Base-by-base conservation (phyloP, 345 rosid genomes). In the Acer negundo region DNA sequence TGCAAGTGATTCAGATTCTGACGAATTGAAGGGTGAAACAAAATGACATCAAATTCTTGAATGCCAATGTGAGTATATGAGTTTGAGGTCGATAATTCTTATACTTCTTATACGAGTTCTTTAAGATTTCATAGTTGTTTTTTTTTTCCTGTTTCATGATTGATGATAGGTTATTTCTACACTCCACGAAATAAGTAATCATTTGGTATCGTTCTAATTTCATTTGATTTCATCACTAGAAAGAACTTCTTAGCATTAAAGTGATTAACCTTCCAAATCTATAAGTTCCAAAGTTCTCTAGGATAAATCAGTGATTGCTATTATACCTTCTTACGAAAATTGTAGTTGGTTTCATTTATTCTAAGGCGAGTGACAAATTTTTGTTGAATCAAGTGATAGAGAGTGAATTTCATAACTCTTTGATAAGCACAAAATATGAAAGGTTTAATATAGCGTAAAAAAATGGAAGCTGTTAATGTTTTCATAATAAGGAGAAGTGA, bases 1-100 rank as follows among this genome's bases (percentile, higher is more conserved):
- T 83, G 91, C 87, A 58, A 92, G 93, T 46, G 98, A 91, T 77
- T 91, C 96, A 1, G 95, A 87, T 74, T 92, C 97, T 0, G 92
- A 87, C 20, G 85, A 89, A 67, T 58, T 15, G 6, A 82, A 78
- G 79, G 82, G 8, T 38, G 82, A 77, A 49, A 67, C 79, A 72
- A 69, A 69, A 49, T 80, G 77, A 81, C 11, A 24, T 49, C 46
- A 55, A 67, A 71, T 67, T 40, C 70, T 42, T 49, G 26, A 35
- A 28, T 16, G 38, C 26, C 51, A 53, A 44, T 17, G 73, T 70
- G 61, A 64, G 76, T 42, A 55, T 19, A 35, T 56, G n/a, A 59
- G 63, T 20, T 59, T 59, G 63, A 59, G 23, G n/a, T 59, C 2
- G 13, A 8, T 59, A 59, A 59, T 53, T 16, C 58, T 53, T 15